Conservation (phyloP, 805 yeast genomes). For the Grigorovia jiainica region DNA sequence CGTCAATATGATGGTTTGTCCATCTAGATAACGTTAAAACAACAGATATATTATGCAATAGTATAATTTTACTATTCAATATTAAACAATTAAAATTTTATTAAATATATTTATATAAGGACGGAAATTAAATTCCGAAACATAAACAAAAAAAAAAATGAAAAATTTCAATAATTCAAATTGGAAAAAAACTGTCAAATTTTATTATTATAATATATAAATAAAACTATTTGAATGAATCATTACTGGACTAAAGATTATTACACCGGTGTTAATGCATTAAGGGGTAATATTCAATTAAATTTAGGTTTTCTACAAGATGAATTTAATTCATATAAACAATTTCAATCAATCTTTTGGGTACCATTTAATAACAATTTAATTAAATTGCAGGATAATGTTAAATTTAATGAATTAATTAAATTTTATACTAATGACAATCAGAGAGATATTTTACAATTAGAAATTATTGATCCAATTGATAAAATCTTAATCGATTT, state of each 20-base stretch:
- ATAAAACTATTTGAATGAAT: conserved; percentile 5
- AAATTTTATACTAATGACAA: too few relatives aligned
- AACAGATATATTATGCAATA: too few relatives aligned
- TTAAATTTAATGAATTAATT: neutral
- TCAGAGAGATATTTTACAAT: neutral
- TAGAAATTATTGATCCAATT: conserved; percentile 6
- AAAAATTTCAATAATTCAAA: too few relatives aligned
- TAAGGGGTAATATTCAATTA: conserved; percentile 12
- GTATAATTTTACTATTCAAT: too few relatives aligned
- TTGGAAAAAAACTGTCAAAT: too few relatives aligned
- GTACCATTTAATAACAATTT: conserved; percentile 4
- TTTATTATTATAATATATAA: too few relatives aligned
- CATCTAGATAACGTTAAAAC: too few relatives aligned
- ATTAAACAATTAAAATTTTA: too few relatives aligned
- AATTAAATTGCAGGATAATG: neutral
- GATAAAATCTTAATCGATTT: conserved; percentile 3
- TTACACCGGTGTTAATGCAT: conserved; percentile 20
- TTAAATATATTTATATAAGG: too few relatives aligned
- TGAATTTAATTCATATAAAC: conserved; percentile 12
- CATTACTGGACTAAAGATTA: conserved; percentile 28
- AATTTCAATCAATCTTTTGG: conserved; percentile 14
- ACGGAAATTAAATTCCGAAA: too few relatives aligned
- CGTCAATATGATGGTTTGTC: conserved; percentile 39
- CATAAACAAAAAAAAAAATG: too few relatives aligned
- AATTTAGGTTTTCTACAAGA: conserved; percentile 12